phyloP scores from a whole-genome alignment of 2,329 filamentous ascomycete species.

The Colletotrichum tanaceti region DNA sequence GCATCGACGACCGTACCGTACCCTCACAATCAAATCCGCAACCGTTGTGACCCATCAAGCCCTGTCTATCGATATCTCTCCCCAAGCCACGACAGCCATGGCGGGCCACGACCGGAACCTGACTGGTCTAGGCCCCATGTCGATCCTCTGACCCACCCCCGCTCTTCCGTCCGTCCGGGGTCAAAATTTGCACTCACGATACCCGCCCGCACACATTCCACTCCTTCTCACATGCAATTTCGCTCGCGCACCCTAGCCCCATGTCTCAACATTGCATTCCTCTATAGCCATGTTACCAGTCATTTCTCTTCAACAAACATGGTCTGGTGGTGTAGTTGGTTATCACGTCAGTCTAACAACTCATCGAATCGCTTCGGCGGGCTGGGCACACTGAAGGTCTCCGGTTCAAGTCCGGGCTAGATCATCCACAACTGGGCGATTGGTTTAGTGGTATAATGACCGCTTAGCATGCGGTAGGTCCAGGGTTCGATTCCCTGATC shows the following conservation, averaged over 20 bases:
- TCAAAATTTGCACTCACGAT: constrained; percentile 22
- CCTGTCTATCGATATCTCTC: neutral
- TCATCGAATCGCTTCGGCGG: neutral
- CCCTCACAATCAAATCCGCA: neutral
- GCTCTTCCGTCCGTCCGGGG: neutral
- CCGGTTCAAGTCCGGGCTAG: constrained; percentile 41
- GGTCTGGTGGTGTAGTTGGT: constrained; percentile 57
- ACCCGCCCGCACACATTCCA: neutral
- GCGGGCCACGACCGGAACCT: constrained; percentile 4
- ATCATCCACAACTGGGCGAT: constrained; percentile 13
- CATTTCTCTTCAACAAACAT: rapidly evolving
- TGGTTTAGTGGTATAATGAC: constrained; percentile 28
- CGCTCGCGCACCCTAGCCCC: neutral
- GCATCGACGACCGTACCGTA: neutral
- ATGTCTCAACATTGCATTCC: neutral
- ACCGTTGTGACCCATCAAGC: neutral
- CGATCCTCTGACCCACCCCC: neutral
- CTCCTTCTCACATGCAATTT: constrained; percentile 9
- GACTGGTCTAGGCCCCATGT: neutral
- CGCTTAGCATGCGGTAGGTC: constrained; percentile 28
- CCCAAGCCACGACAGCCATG: constrained; percentile 1
- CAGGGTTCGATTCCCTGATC: too few species aligned
- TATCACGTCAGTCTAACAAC: constrained; percentile 61
- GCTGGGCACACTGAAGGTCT: constrained; percentile 37
- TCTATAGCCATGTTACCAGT: too few species aligned